phyloP scores from a whole-genome alignment of 805 yeast species.

The Wickerhamiella sorbophila region DNA sequence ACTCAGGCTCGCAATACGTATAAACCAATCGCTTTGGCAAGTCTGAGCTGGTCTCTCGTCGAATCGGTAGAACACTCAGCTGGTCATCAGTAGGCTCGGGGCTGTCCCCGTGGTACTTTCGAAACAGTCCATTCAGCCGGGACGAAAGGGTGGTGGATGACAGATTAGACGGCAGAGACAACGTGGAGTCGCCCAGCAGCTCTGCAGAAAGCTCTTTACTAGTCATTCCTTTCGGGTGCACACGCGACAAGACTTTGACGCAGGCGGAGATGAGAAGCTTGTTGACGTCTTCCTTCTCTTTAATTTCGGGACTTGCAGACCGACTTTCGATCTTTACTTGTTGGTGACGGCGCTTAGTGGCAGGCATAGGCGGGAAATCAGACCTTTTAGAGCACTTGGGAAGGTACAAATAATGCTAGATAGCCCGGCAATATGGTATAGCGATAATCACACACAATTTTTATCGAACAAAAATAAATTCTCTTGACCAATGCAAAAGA shows the following conservation, averaged over 20 bases:
- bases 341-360: not conserved
- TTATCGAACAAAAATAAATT: not conserved
- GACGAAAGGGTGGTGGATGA: constrained; percentile 24
- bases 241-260: constrained; percentile 14
- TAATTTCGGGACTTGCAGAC: constrained; percentile 4
- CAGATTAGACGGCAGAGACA: constrained; percentile 14
- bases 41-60: constrained; percentile 18
- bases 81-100: constrained; percentile 11
- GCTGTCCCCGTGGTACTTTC: constrained; percentile 20
- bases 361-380: constrained; percentile 1
- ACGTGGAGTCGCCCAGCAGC: constrained; percentile 11
- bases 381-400: too few species aligned
- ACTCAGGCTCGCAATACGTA: constrained; percentile 11
- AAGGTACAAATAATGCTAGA: too few species aligned
- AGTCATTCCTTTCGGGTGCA: constrained; percentile 20
- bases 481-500: too few species aligned
- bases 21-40: constrained; percentile 22
- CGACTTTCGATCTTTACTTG: not conserved
- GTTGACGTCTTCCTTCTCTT: constrained; percentile 4
- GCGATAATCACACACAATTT: too few species aligned
- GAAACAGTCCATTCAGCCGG: constrained; percentile 22
- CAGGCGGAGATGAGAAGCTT: constrained; percentile 18
- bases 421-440: too few species aligned
- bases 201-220: constrained; percentile 21
- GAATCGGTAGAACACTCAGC: constrained; percentile 18